Conservation (phyloP, 2,329 filamentous ascomycete genomes). For the Metarhizium humberi region DNA sequence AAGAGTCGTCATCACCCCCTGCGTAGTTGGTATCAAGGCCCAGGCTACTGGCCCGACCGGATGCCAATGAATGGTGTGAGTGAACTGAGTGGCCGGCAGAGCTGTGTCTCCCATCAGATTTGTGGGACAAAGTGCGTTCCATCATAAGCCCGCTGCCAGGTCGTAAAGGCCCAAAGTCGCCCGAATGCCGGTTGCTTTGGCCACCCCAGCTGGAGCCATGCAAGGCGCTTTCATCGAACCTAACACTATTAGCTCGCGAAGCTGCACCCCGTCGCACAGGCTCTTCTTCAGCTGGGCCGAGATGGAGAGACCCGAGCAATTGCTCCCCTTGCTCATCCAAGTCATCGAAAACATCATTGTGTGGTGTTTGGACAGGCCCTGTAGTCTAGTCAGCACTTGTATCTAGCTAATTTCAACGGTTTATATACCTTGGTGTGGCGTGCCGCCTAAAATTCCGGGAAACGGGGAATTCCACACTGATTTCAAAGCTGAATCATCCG, state of each 20-base stretch:
- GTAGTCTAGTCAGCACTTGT: neutral
- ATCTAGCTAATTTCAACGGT: neutral
- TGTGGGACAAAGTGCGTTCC: conserved; percentile 86
- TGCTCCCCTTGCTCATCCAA: conserved; percentile 82
- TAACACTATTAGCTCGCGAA: conserved; percentile 91
- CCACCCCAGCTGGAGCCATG: conserved; percentile 74
- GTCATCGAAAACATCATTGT: conserved; percentile 79
- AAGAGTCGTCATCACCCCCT: conserved; percentile 53
- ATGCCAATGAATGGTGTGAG: conserved; percentile 58
- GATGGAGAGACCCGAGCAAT: conserved; percentile 68
- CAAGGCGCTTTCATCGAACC: conserved; percentile 92
- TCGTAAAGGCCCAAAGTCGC: conserved; percentile 69
- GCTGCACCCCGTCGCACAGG: conserved; percentile 75
- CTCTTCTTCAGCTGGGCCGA: conserved; percentile 76
- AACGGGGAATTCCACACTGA: conserved; percentile 94
- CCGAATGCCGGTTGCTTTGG: conserved; percentile 71
- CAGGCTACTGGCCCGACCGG: conserved; percentile 78
- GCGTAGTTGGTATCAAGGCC: conserved; percentile 66
- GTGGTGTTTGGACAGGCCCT: conserved; percentile 73
- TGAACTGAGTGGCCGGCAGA: conserved; percentile 79
- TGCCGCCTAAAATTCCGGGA: conserved; percentile 72
- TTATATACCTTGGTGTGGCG: conserved; percentile 68
- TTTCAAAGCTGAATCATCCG: conserved; percentile 61
- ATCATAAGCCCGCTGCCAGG: conserved; percentile 80
- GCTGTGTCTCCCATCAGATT: conserved; percentile 90